Evolutionary conservation across 306 rosid species (phyloP), one percentile per base, ranked within the genome.

Genomic region (Quercus wislizeni): DNA sequence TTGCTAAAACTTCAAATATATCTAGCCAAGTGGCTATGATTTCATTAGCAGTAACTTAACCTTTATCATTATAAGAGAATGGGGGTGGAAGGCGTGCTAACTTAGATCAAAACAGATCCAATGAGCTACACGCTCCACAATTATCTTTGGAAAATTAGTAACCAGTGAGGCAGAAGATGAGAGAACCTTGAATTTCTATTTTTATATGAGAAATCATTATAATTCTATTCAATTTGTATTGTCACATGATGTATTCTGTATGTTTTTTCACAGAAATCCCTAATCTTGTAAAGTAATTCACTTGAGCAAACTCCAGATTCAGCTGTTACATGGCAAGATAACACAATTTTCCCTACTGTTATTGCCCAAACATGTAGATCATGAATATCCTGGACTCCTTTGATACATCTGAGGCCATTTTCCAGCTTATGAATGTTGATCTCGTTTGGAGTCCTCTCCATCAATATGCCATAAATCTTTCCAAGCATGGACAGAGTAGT

Each of bases 361-460:
- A 93, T 84, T 17, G 94, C 89, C 99, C 99, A 93, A 73, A 96
- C 85, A 49, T 96, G 98, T 28, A 96, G 79, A 84, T 96, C 98
- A 67, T 87, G 92, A 80, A 91, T 79, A 28, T 82, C 89, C 71
- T 64, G 84, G 61, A 96, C 98, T 59, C 98, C 99, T 75, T 87
- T 82, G 30, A 96, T 89, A 73, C 83, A 69, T 86, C 78, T 90
- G 77, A 96, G 76, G 76, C 82, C 93, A 28, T 76, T 79, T 83
- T 87, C 92, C 63, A 96, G 83, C 76, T 80, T 73, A 55, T 69
- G 15, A 59, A 91, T 67, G 86, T 91, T 75, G 63, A 95, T 81
- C 74, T 91, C 96, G 46, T 72, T 71, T 1, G 96, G 97, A 1
- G 91, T 86, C 82, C 87, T 73, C 82, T 95, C 93, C 94, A 89